Evolutionary conservation across 2,329 filamentous ascomycete species (phyloP), one percentile per base, ranked within the genome.

Genomic region (Westerdykella sp.): DNA sequence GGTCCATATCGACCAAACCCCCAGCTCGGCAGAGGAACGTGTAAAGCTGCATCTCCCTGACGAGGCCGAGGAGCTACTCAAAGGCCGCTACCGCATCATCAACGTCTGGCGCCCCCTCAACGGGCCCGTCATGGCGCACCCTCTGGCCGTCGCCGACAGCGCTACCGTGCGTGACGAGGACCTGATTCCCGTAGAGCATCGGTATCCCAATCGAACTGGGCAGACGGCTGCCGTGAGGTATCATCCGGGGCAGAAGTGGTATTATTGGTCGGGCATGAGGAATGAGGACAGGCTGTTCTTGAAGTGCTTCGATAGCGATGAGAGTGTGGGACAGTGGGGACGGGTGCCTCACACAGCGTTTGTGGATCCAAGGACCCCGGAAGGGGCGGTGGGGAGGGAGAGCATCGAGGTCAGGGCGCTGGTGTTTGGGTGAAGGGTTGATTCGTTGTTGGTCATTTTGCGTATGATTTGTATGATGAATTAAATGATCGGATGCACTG

Each of bases 1-100:
- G 34, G 85, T 85, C 0, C 89, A 95, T 66, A 85, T 95, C 49
- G 89, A 95, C 64, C 89, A 95, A 68, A 93, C 87, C 0, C 67
- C 77, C 6, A 65, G 65, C 13, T 83, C 85, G 0, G 81, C 85
- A 0, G 75, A 69, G 9, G 73, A 78, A 62, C 84, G 88, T 38
- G 84, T 95, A 2, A 71, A 71, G 12, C 70, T 76, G 1, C 87
- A 90, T 64, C 72, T 87, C 42, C 69, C 78, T 2, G 76, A 76
- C 9, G 84, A 89, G 48, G 85, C 86, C 0, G 81, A 83, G 4
- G 59, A 67, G 43, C 71, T 91, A 0, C 76, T 91, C 1, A 62
- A 74, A 45, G 79, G 77, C 2, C 80, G 88, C 2, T 89, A 87
- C 66, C 79, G 88, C 47, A 87, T 95, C 58, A 79, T 95, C 64